These are phyloP conservation scores for Hypholoma sublateritium DNA, from an alignment of 768 basidiomycete species.

Conservation along the genomic window DNA sequence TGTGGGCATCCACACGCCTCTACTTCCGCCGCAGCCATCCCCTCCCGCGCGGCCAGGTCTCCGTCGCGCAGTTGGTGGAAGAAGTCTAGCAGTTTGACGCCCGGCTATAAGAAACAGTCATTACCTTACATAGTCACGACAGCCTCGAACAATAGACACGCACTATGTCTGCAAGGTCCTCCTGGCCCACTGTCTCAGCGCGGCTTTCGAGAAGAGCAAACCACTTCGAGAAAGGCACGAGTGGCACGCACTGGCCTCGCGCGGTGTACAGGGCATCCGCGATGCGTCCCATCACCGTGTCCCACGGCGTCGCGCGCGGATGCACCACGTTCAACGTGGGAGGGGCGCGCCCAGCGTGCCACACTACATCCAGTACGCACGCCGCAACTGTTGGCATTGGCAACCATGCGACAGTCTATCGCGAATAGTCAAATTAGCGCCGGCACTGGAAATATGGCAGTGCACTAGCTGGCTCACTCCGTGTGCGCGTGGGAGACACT, in stretches of 20 bases:
- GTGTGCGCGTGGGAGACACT: slow-evolving; percentile 20
- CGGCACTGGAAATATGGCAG: not conserved
- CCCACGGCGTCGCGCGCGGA: slow-evolving; percentile 26
- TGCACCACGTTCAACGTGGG: slow-evolving; percentile 30
- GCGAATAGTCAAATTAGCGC: not conserved
- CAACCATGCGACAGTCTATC: slow-evolving; percentile 31
- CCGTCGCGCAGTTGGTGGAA: slow-evolving; percentile 14
- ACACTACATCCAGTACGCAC: slow-evolving; percentile 24
- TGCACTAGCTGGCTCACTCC: slow-evolving; percentile 21
- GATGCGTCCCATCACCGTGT: slow-evolving; percentile 19
- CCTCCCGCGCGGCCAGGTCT: not conserved
- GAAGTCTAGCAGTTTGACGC: slow-evolving; percentile 27
- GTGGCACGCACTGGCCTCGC: not conserved
- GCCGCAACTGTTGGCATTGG: slow-evolving; percentile 23
- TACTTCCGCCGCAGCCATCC: not conserved
- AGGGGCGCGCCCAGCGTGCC: slow-evolving; percentile 10
- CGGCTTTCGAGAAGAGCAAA: slow-evolving; percentile 3
- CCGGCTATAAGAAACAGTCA: slow-evolving; percentile 20
- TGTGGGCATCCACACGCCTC: not conserved
- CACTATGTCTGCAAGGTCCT: slow-evolving; percentile 8
- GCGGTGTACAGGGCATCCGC: slow-evolving; percentile 1
- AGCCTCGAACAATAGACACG: not conserved
- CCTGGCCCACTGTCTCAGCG: not conserved
- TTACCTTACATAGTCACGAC: no score
- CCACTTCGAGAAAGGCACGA: slow-evolving; percentile 13